Evolutionary conservation across 208 protist genomes (phyloP).

Genomic region (Angomonas ambiguus): DNA sequence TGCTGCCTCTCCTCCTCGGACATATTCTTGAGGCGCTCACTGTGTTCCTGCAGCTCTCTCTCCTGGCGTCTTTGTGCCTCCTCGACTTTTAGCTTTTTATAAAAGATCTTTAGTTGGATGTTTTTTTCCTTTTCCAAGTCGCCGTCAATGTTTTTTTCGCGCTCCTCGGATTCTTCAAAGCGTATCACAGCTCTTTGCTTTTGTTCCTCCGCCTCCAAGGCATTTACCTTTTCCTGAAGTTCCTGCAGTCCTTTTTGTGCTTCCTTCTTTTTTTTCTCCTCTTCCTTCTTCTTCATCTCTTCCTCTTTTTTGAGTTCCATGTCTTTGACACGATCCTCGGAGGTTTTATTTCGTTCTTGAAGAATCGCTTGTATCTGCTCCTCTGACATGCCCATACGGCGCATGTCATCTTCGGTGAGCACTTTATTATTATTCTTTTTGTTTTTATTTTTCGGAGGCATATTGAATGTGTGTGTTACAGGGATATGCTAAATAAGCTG

Average conservation of each 20-base stretch:
- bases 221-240: neutral
- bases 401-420: slow-evolving; percentile 71
- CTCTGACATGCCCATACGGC: slow-evolving; percentile 65
- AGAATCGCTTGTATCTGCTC: slow-evolving; percentile 69
- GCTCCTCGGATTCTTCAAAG: slow-evolving; percentile 16
- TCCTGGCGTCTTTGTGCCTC: slow-evolving; percentile 26
- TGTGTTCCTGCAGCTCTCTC: slow-evolving; percentile 26
- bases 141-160: slow-evolving; percentile 8
- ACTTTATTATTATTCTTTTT: slow-evolving; percentile 54
- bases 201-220: slow-evolving; percentile 15
- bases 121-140: neutral
- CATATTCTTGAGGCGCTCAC: slow-evolving; percentile 17
- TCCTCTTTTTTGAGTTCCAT: slow-evolving; percentile 14
- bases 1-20: slow-evolving; percentile 21
- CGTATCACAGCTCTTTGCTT: slow-evolving; percentile 23
- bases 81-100: slow-evolving; percentile 3
- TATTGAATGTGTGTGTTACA: slow-evolving; percentile 10
- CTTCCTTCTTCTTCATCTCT: slow-evolving; percentile 21
- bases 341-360: slow-evolving; percentile 57
- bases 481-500: too few relatives aligned
- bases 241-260: slow-evolving; percentile 9
- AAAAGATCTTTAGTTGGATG: neutral
- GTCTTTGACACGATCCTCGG: slow-evolving; percentile 51
- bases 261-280: slow-evolving; percentile 8
- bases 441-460: slow-evolving; percentile 67